Evolutionary conservation across 495 filamentous ascomycete genomes (phyloP).

Genomic region (Talaromyces liani): DNA sequence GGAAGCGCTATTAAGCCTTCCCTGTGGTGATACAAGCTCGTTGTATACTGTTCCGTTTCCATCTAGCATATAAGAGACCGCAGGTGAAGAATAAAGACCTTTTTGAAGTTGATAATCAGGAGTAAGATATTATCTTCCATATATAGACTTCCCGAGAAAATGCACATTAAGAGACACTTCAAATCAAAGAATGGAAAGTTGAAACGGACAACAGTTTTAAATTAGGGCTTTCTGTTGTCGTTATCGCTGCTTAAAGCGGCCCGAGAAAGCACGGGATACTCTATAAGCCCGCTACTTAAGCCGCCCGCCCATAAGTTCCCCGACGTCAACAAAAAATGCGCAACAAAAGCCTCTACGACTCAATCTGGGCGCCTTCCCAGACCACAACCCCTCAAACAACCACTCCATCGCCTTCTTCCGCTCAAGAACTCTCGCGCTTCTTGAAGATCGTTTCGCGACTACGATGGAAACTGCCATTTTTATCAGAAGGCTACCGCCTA

Average conservation of each 20-base stretch:
- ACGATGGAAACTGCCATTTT: slow-evolving; percentile 53
- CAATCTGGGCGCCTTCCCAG: slow-evolving; percentile 6
- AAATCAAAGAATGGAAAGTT: not conserved
- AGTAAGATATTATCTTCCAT: not conserved
- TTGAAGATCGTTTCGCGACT: slow-evolving; percentile 49
- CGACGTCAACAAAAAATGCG: not conserved
- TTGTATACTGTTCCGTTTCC: too few relatives aligned
- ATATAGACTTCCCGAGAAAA: not conserved
- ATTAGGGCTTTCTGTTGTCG: not conserved
- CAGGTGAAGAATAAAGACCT: not conserved
- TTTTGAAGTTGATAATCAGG: not conserved
- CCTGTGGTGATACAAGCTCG: too few relatives aligned
- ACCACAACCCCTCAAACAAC: slow-evolving; percentile 1
- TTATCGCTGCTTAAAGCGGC: not conserved
- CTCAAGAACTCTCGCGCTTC: slow-evolving; percentile 44
- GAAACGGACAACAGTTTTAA: not conserved
- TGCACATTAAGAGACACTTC: not conserved
- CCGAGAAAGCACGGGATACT: not conserved
- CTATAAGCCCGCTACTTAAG: not conserved
- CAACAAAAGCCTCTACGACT: slow-evolving; percentile 4
- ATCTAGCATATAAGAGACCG: too few relatives aligned
- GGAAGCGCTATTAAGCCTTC: too few relatives aligned
- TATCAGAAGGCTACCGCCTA: slow-evolving; percentile 43
- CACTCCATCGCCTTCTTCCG: not conserved
- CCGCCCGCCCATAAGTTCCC: not conserved